Base-by-base conservation (phyloP, 2,329 filamentous ascomycete species). In the Xylaria sp. region DNA sequence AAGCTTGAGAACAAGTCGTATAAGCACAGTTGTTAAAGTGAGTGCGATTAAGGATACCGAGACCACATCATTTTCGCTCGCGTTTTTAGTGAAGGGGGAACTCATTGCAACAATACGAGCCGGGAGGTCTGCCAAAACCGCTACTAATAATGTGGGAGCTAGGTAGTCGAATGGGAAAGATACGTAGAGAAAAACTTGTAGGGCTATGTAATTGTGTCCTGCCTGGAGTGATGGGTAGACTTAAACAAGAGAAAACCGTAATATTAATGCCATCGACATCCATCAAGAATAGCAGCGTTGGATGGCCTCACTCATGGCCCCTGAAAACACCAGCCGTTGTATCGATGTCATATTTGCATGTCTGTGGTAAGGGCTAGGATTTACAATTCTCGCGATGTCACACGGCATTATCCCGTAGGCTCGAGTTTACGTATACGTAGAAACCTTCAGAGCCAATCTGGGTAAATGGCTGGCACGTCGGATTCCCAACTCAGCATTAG, bases 1-100 rank as follows among this genome's bases (percentile, higher is more conserved):
- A 2, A 64, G 27, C 54, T 64, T 58, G 3, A 64, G 33, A 11
- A 45, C 22, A 20, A 64, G 5, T 13, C 61, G 61, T 44, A 53
- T 17, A 22, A 64, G 7, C 17, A 64, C 47, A 45, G n/a, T 51
- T 15, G 53, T 4, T 31, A 45, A 64, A 33, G 61, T 53, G 6
- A 61, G 20, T 17, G 36, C n/a, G 13, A 65, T 65, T 10, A 61
- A 17, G 22, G 27, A 2, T 2, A 44, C 50, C 11, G 57, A 65
- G 25, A 25, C 44, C 5, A 65, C 51, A 20, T 44, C 51, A 20
- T 61, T 63, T 15, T 57, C 45, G 1, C 15, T 57, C 9, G 61
- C 61, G 36, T 31, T 51, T 33, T 58, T 44, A 0, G 61, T 63
- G 15, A 63, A 20, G 11, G 51, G 50, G 5, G 50, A 33, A 54